A percentile compares a stretch with the other conserved stretches of the same genome.
Conservation (phyloP, 2,329 filamentous ascomycete species). For the Penicillium frequentans region DNA sequence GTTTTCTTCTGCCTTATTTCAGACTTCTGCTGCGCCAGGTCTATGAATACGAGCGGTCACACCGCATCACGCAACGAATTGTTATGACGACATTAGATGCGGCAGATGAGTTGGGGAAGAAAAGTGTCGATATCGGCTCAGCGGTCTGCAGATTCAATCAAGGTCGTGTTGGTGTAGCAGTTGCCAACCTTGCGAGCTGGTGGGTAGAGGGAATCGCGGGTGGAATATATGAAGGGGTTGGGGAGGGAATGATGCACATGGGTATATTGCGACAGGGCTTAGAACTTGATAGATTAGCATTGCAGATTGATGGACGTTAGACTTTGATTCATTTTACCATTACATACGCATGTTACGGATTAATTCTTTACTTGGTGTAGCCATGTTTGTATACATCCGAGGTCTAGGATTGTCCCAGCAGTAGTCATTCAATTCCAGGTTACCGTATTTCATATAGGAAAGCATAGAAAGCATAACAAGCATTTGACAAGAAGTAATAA, state of each 20-base stretch:
- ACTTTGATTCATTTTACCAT: not conserved
- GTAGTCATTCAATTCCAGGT: too few species aligned
- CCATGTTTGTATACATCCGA: too few species aligned
- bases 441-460: too few species aligned
- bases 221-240: conserved; percentile 65
- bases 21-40: conserved; percentile 54
- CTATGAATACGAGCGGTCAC: conserved; percentile 64
- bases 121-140: conserved; percentile 53
- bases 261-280: conserved; percentile 29
- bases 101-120: conserved; percentile 55
- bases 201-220: conserved; percentile 64
- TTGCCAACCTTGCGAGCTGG: conserved; percentile 61
- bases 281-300: conserved; percentile 17
- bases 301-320: conserved; percentile 9
- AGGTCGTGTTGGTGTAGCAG: conserved; percentile 60
- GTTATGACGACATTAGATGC: conserved; percentile 54
- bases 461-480: too few species aligned
- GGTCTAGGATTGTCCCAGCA: too few species aligned
- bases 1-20: conserved; percentile 63
- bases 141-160: conserved; percentile 63
- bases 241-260: conserved; percentile 53
- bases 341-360: not conserved
- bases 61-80: conserved; percentile 63
- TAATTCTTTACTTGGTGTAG: too few species aligned
- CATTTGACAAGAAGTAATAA: too few species aligned